These are phyloP conservation scores for Malus hybrid DNA, from an alignment of 331 rosid species.

Conservation along the genomic window DNA sequence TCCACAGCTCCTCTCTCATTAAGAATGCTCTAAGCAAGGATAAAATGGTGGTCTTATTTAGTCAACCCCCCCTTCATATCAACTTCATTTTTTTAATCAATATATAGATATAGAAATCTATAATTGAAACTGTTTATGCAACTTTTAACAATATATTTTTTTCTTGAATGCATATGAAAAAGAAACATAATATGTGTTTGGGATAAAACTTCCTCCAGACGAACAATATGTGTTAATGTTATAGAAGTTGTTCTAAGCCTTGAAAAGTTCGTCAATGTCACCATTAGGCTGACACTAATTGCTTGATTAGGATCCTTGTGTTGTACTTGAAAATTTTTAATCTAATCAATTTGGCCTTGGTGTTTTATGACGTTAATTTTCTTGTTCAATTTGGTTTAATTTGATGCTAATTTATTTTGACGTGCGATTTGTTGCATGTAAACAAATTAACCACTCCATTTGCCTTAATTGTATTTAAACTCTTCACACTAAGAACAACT, in stretches of 20 bases:
- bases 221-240: too few relatives aligned
- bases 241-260: too few relatives aligned
- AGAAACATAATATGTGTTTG: neutral
- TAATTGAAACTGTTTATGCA: too few relatives aligned
- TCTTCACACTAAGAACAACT: too few relatives aligned
- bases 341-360: neutral
- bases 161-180: neutral
- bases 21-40: too few relatives aligned
- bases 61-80: neutral
- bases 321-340: neutral
- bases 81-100: too few relatives aligned
- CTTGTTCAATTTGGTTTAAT: neutral
- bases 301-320: neutral
- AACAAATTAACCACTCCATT: neutral
- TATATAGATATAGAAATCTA: neutral
- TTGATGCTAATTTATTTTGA: neutral
- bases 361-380: neutral
- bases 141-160: too few relatives aligned
- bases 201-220: too few relatives aligned
- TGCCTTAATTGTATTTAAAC: neutral
- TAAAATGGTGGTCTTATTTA: neutral
- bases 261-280: too few relatives aligned
- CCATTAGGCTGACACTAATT: neutral
- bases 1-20: neutral
- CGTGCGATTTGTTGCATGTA: too few relatives aligned